Conservation (phyloP, 352 stramenopile genomes). For the Pythium monospermum region DNA sequence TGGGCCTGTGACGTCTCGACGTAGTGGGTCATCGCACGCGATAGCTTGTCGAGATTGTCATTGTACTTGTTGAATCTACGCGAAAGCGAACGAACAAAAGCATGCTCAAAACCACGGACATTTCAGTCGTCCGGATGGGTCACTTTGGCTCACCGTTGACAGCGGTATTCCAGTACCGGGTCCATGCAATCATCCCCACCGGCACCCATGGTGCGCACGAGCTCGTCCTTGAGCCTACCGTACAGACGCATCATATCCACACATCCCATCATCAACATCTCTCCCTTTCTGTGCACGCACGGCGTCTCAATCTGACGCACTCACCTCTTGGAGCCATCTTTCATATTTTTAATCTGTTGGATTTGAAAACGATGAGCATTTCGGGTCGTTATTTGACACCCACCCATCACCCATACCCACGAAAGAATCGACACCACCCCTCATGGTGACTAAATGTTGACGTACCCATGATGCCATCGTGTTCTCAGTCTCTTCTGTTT, state of each 20-base stretch:
- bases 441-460: neutral
- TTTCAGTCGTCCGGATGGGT: neutral
- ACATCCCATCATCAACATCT: neutral
- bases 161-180: conserved; percentile 60
- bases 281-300: neutral
- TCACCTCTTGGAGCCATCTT: conserved; percentile 64
- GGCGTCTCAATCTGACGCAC: neutral
- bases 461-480: conserved; percentile 24
- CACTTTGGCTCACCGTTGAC: conserved; percentile 31
- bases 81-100: too few species aligned
- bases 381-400: too few species aligned
- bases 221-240: conserved; percentile 62
- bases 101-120: too few species aligned
- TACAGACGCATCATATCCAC: neutral
- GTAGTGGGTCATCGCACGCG: conserved; percentile 26
- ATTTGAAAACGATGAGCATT: too few species aligned
- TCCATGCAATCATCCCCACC: conserved; percentile 50
- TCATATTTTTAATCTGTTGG: conserved; percentile 64
- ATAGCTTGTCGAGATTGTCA: conserved; percentile 29
- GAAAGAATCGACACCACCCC: neutral
- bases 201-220: conserved; percentile 47
- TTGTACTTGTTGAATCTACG: conserved; percentile 33
- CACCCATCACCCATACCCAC: neutral
- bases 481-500: conserved; percentile 2
- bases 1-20: conserved; percentile 28